Conservation (phyloP, 1,284 basidiomycete genomes). For the Pseudomicrostroma phylloplanum region DNA sequence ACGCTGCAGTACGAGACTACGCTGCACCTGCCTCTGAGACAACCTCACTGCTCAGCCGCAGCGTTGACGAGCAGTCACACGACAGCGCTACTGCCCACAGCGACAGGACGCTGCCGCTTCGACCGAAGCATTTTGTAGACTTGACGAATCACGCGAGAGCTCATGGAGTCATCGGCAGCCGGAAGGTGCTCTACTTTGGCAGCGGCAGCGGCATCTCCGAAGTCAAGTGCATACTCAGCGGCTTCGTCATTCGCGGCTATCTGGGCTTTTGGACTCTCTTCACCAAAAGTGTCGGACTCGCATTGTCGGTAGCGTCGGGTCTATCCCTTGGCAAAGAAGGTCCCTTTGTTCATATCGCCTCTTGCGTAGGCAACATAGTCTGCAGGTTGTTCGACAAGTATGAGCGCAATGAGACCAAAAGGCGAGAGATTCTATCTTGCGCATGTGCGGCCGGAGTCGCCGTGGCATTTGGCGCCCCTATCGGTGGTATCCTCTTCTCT, state of each 20-base stretch:
- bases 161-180: background rate
- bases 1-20: too few species aligned
- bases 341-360: constrained; percentile 91
- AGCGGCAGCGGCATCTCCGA: constrained; percentile 94
- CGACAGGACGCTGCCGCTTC: too few species aligned
- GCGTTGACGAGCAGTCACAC: too few species aligned
- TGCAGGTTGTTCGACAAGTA: constrained; percentile 65
- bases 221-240: constrained; percentile 87
- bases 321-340: constrained; percentile 66
- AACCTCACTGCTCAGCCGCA: too few species aligned
- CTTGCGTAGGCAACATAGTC: constrained; percentile 88
- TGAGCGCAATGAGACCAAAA: constrained; percentile 71
- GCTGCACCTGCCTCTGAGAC: too few species aligned
- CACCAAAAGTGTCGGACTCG: constrained; percentile 83
- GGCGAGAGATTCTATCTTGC: constrained; percentile 36
- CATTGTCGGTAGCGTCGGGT: constrained; percentile 59
- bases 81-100: too few species aligned
- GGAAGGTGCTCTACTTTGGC: constrained; percentile 57
- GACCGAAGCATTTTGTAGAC: too few species aligned
- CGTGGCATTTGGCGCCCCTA: constrained; percentile 41
- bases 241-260: constrained; percentile 92
- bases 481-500: constrained; percentile 59
- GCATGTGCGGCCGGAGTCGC: constrained; percentile 66
- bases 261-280: constrained; percentile 82
- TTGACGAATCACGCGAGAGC: constrained; percentile 1